phyloP scores from a whole-genome alignment of 495 filamentous ascomycete species.

The Xylaria palmicola region DNA sequence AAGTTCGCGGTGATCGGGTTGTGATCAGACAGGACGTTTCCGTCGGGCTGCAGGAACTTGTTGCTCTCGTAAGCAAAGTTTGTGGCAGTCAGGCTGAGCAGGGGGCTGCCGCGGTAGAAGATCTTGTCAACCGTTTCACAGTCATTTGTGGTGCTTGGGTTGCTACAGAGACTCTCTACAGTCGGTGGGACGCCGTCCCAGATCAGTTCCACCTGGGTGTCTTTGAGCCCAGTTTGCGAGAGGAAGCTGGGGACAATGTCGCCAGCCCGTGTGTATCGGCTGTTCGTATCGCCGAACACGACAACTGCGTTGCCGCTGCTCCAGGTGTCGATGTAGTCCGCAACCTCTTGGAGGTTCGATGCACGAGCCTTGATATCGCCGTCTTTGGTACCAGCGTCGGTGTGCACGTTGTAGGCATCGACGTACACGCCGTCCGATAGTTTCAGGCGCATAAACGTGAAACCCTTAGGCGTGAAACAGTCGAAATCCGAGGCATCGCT shows the following conservation, averaged over 20 bases:
- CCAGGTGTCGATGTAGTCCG: slow-evolving; percentile 50
- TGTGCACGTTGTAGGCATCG: slow-evolving; percentile 62
- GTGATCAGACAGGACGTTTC: slow-evolving; percentile 58
- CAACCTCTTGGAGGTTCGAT: slow-evolving; percentile 55
- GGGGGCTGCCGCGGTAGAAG: slow-evolving; percentile 52
- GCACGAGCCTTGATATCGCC: slow-evolving; percentile 51
- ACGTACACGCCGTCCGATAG: slow-evolving; percentile 45
- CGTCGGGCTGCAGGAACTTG: slow-evolving; percentile 52
- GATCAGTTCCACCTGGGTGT: slow-evolving; percentile 55
- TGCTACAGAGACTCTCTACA: slow-evolving; percentile 42
- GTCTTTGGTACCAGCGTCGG: slow-evolving; percentile 57
- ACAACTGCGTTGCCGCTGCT: slow-evolving; percentile 58
- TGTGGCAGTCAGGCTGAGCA: slow-evolving; percentile 43
- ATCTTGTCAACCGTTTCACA: slow-evolving; percentile 68
- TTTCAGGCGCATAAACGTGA: slow-evolving; percentile 57
- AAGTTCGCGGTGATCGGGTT: slow-evolving; percentile 58
- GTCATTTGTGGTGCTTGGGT: slow-evolving; percentile 44
- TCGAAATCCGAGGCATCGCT: slow-evolving; percentile 52
- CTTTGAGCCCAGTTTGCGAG: slow-evolving; percentile 44
- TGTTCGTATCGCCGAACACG: slow-evolving; percentile 60
- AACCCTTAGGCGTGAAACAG: slow-evolving; percentile 66
- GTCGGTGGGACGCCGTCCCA: slow-evolving; percentile 44
- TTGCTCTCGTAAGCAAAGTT: slow-evolving; percentile 49
- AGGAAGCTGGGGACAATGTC: slow-evolving; percentile 52
- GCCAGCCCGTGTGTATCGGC: slow-evolving; percentile 51